Percentiles rank a stretch among this genome's conserved stretches.
Conservation (phyloP, 371 early-diverging fungal species). For the Dinochytrium kinnereticum region DNA sequence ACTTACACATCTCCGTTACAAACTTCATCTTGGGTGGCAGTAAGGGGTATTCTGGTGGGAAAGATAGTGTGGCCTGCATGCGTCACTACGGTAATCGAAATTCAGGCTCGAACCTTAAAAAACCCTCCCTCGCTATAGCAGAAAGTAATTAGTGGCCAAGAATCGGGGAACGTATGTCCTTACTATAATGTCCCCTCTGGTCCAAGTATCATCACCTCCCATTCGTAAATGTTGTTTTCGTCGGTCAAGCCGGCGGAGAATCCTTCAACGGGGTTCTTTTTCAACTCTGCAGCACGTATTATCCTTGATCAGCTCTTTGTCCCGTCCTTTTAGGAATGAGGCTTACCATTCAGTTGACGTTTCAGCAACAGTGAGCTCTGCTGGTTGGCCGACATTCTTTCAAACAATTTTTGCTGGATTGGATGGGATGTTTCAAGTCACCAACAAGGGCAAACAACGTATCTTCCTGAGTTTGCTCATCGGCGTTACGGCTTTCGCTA, state of each 20-base stretch:
- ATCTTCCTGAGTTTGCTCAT: slow-evolving; percentile 35
- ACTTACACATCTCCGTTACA: slow-evolving; percentile 70
- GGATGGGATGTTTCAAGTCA: background rate
- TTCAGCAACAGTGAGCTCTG: slow-evolving; percentile 54
- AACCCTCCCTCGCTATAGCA: slow-evolving; percentile 81
- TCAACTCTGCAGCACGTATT: slow-evolving; percentile 23
- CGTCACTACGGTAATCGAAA: background rate
- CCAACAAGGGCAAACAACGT: slow-evolving; percentile 31
- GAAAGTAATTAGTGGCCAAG: slow-evolving; percentile 7
- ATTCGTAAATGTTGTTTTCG: slow-evolving; percentile 53
- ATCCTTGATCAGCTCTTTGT: too few species aligned
- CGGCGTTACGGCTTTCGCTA: slow-evolving; percentile 33
- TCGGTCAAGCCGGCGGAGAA: slow-evolving; percentile 76
- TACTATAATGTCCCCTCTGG: slow-evolving; percentile 85
- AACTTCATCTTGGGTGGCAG: slow-evolving; percentile 88
- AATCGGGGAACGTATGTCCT: slow-evolving; percentile 14
- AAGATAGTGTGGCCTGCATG: slow-evolving; percentile 43
- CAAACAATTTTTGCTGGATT: slow-evolving; percentile 4
- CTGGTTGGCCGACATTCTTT: background rate
- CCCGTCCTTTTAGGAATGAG: too few species aligned
- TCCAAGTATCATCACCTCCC: slow-evolving; percentile 88
- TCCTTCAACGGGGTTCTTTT: slow-evolving; percentile 48
- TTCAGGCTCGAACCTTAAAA: slow-evolving; percentile 70
- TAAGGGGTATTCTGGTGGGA: slow-evolving; percentile 80
- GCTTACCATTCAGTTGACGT: slow-evolving; percentile 61